Base-by-base conservation (phyloP, 2,329 filamentous ascomycete genomes). In the Phialocephala subalpina region DNA sequence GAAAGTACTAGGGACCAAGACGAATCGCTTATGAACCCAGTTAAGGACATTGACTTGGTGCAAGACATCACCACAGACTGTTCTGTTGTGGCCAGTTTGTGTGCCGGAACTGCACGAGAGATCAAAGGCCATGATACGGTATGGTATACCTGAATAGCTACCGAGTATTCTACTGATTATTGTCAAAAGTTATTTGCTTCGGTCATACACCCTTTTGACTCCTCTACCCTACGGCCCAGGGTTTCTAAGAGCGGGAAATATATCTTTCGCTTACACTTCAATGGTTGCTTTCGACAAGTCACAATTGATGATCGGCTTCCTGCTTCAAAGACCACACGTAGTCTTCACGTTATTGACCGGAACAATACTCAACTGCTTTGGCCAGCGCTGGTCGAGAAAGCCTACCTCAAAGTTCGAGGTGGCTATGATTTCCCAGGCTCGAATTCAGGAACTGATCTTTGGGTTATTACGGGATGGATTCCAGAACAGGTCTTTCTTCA, bases 391-490 rank as follows among this genome's bases (percentile, higher is more conserved):
- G 82, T 98, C 18, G 96, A 99, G 77, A 99, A 99, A 76, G 96
- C 96, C 0, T 99, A 99, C 73, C 82, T 99, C 1, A 99, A 98
- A 81, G 88, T 98, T 12, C 88, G 95, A 63, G 96, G 96, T 33
- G 96, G 96, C 38, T 99, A 99, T 77, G 94, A 99, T 75, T 99
- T 99, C 71, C 95, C 96, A 0, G 96, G 96, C 8, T 98, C 96
- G 75, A 98, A 98, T 77, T 98, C 95, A 0, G 94, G 93, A 12
- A 98, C 95, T 2, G 96, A 99, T 78, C 81, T 99, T 3, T 97
- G 93, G 88, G 91, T 97, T 1, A 80, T 99, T 62, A 97, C 92
- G 0, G 95, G 96, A 35, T 99, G 96, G 96, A 94, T 99, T 58
- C 96, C 96, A 0, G 94, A 99, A 79, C 96, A 99, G 77, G 82